Percentiles rank a stretch among this genome's conserved stretches.
Evolutionary conservation across 768 basidiomycete species (phyloP).

Genomic region (Coprinellus aureogranulatus): DNA sequence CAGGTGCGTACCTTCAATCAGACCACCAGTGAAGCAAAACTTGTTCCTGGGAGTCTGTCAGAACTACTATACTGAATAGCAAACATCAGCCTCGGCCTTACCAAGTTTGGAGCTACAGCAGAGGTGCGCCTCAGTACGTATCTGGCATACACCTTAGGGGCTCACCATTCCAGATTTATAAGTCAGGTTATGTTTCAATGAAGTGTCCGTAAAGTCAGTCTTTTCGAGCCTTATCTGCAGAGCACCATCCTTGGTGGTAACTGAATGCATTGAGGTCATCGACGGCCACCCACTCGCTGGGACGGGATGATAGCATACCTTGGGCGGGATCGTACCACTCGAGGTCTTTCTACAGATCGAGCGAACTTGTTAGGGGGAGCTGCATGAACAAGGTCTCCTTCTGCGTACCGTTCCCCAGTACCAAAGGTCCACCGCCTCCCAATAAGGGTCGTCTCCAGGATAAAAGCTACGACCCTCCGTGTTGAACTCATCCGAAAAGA

Average conservation of each 20-base stretch:
- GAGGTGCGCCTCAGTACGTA: no score
- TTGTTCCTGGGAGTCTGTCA: constrained; percentile 27
- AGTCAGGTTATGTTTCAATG: constrained; percentile 56
- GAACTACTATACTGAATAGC: background rate
- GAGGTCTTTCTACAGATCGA: constrained; percentile 60
- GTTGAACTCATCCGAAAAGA: constrained; percentile 77
- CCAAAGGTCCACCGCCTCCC: constrained; percentile 48
- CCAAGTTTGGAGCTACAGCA: constrained; percentile 29
- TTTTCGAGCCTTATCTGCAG: constrained; percentile 64
- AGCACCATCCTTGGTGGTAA: constrained; percentile 62
- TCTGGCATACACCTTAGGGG: constrained; percentile 18
- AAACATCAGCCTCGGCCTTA: constrained; percentile 6
- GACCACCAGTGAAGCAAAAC: constrained; percentile 73
- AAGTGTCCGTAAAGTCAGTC: constrained; percentile 30
- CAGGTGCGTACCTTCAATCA: constrained; percentile 39
- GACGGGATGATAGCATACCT: no score
- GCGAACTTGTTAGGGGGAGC: constrained; percentile 16
- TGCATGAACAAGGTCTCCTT: constrained; percentile 6
- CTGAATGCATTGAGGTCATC: no score
- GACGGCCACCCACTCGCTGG: no score
- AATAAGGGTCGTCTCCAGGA: constrained; percentile 58
- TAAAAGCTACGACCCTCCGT: constrained; percentile 59
- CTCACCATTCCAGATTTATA: constrained; percentile 46
- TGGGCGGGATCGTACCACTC: constrained; percentile 67
- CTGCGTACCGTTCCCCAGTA: constrained; percentile 52